Percentiles rank a stretch among this genome's conserved stretches.
These are phyloP conservation scores for Pleurostoma richardsiae DNA, from an alignment of 2,329 filamentous ascomycete species.

Conservation along the genomic window DNA sequence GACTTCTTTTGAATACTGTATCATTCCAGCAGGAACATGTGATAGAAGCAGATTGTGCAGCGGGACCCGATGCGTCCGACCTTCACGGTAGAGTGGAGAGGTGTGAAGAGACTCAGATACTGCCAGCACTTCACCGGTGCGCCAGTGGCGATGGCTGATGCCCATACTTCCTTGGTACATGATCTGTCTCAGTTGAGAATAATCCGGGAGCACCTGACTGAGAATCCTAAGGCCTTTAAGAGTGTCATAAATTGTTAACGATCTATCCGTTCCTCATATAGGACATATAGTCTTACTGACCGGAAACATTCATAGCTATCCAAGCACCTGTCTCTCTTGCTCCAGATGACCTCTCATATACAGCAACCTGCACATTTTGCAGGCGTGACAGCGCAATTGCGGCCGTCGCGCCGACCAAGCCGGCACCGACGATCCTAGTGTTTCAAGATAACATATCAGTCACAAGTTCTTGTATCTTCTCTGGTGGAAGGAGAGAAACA, in stretches of 20 bases:
- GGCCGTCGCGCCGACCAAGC: slow-evolving; percentile 8
- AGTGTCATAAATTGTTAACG: background rate
- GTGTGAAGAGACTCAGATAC: background rate
- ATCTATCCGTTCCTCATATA: background rate
- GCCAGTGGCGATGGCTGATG: background rate
- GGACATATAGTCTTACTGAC: background rate
- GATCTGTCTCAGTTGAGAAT: background rate
- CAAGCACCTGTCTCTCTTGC: background rate
- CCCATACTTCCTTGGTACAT: background rate
- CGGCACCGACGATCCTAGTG: slow-evolving; percentile 6
- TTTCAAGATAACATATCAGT: too few relatives aligned
- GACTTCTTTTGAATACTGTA: slow-evolving; percentile 40
- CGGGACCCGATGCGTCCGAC: slow-evolving; percentile 21
- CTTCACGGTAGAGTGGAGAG: background rate
- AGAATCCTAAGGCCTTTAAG: background rate
- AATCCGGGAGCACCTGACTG: background rate
- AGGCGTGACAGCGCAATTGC: slow-evolving; percentile 23
- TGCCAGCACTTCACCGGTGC: background rate
- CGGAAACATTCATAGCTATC: background rate
- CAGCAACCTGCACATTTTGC: slow-evolving; percentile 21
- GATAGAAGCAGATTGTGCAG: slow-evolving; percentile 43
- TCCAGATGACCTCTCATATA: slow-evolving; percentile 26
- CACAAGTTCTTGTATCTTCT: too few relatives aligned
- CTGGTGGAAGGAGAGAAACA: too few relatives aligned
- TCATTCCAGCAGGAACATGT: slow-evolving; percentile 33